Conservation (phyloP, 2,329 filamentous ascomycete genomes). For the Apiospora pterosperma region DNA sequence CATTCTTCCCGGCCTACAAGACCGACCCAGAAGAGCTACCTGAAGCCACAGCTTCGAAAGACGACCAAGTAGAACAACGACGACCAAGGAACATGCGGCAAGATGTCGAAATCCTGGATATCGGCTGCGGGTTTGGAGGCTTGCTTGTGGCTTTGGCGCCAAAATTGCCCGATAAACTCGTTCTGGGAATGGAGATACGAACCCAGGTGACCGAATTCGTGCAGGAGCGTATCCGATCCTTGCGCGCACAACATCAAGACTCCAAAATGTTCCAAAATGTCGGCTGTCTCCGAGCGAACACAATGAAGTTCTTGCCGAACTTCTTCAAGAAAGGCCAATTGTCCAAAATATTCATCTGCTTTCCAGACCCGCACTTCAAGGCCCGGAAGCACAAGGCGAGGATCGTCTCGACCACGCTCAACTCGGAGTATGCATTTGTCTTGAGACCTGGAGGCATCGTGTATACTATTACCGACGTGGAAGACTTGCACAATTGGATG, state of each 20-base stretch:
- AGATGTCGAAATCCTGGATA: conserved; percentile 88
- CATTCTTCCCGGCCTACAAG: conserved; percentile 74
- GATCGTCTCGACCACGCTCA: conserved; percentile 85
- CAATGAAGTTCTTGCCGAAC: conserved; percentile 99
- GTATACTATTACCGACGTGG: conserved; percentile 97
- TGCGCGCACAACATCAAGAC: conserved; percentile 62
- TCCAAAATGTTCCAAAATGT: conserved; percentile 74
- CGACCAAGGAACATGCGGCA: conserved; percentile 48
- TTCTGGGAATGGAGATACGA: conserved; percentile 91
- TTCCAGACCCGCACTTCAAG: conserved; percentile 98
- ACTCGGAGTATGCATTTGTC: conserved; percentile 90
- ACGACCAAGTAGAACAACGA: conserved; percentile 13
- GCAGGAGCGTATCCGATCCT: conserved; percentile 77
- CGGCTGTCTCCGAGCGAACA: conserved; percentile 84
- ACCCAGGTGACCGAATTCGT: conserved; percentile 88
- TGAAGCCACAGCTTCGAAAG: conserved; percentile 17
- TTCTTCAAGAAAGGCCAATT: conserved; percentile 84
- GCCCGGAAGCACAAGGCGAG: conserved; percentile 93
- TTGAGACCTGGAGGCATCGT: conserved; percentile 78
- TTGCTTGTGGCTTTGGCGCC: conserved; percentile 83
- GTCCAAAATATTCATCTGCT: conserved; percentile 93
- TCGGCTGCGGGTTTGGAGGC: conserved; percentile 95
- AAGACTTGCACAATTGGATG: conserved; percentile 94
- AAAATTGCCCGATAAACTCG: conserved; percentile 73
- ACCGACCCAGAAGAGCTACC: conserved; percentile 30